A percentile compares a stretch with the other conserved stretches of the same genome.
Evolutionary conservation across 163 green algal genomes (phyloP).

Genomic region (Coccomyxa subellipsoidea): DNA sequence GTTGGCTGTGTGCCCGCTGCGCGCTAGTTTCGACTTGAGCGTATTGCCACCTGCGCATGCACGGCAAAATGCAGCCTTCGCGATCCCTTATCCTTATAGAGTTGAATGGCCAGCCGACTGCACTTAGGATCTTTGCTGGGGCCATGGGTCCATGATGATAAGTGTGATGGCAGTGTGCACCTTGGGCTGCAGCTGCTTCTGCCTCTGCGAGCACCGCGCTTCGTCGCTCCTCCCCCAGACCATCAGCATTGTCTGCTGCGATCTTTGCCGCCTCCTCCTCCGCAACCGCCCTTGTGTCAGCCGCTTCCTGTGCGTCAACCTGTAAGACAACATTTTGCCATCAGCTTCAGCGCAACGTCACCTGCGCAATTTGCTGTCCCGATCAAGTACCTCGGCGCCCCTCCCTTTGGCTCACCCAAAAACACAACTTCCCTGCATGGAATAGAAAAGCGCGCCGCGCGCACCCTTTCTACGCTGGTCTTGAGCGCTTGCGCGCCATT

Average conservation of each 20-base stretch:
- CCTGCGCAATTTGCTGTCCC: too few relatives aligned
- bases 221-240: neutral
- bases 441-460: too few relatives aligned
- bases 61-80: neutral
- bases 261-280: neutral
- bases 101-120: too few relatives aligned
- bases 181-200: neutral
- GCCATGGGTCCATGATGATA: neutral
- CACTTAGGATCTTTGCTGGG: too few relatives aligned
- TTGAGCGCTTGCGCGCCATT: slow-evolving; percentile 3
- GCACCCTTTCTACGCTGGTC: neutral
- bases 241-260: slow-evolving; percentile 12
- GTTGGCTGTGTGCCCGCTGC: slow-evolving; percentile 14
- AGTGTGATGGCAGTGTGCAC: neutral
- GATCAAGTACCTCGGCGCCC: too few relatives aligned
- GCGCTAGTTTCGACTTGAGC: slow-evolving; percentile 17
- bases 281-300: neutral
- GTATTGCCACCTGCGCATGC: neutral
- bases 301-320: neutral
- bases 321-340: neutral
- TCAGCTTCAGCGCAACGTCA: too few relatives aligned
- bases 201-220: neutral
- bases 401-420: too few relatives aligned
- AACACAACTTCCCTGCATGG: too few relatives aligned
- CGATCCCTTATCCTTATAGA: neutral